These are phyloP conservation scores for Venturia asperata DNA, from an alignment of 2,329 filamentous ascomycete genomes.

Conservation along the genomic window DNA sequence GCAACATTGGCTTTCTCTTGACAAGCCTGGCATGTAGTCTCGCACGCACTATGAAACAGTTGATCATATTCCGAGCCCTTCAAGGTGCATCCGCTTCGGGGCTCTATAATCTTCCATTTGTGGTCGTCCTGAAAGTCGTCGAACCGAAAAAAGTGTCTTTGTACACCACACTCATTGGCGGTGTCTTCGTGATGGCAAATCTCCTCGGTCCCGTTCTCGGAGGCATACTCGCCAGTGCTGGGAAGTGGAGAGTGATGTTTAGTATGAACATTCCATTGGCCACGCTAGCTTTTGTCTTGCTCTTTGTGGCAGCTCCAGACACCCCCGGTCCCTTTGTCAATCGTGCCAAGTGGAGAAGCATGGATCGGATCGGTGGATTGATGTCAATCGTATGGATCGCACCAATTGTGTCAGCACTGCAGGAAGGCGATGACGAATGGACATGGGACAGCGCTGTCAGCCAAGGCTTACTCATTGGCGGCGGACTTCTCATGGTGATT, in stretches of 20 bases:
- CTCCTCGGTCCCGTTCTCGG: background rate
- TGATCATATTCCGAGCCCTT: background rate
- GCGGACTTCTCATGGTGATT: background rate
- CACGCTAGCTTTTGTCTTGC: background rate
- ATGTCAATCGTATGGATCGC: background rate
- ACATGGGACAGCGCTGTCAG: background rate
- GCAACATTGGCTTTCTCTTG: background rate
- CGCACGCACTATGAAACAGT: background rate
- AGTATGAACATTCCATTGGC: background rate
- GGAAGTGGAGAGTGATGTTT: constrained; percentile 4
- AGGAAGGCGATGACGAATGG: background rate
- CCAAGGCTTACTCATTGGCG: background rate
- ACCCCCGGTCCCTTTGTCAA: background rate
- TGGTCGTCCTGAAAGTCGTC: constrained; percentile 7
- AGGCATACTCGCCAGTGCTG: background rate
- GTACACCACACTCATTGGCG: constrained; percentile 1
- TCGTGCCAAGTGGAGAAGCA: background rate
- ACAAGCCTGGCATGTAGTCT: constrained; percentile 2
- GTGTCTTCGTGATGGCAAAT: constrained; percentile 1
- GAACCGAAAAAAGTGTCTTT: background rate
- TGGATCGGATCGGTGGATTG: background rate
- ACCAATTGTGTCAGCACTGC: constrained; percentile 10
- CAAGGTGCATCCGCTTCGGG: constrained; percentile 3
- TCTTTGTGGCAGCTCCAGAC: background rate
- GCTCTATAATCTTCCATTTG: constrained; percentile 1